Conservation (phyloP, 805 yeast species). For the Saturnispora diversa region DNA sequence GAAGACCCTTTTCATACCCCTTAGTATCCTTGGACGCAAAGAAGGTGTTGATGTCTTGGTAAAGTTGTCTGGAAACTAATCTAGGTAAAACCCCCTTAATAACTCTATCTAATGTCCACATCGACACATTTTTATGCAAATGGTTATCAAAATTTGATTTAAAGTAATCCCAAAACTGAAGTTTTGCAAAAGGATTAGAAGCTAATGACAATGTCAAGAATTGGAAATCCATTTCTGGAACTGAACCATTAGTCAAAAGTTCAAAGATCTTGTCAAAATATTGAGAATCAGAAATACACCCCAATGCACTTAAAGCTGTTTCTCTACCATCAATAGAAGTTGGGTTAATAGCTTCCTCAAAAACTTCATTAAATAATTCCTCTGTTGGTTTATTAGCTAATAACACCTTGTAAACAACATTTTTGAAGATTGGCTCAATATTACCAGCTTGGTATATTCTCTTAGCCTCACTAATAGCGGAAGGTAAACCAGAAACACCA, state of each 20-base stretch:
- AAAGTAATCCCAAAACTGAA: conserved; percentile 42
- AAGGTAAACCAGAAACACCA: conserved; percentile 33
- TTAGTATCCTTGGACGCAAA: conserved; percentile 39
- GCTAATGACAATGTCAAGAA: conserved; percentile 41
- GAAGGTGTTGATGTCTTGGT: conserved; percentile 34
- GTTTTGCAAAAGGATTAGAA: conserved; percentile 37
- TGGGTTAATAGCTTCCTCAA: conserved; percentile 43
- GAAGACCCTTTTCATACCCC: conserved; percentile 52
- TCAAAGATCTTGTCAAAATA: conserved; percentile 34
- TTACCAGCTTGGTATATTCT: conserved; percentile 7
- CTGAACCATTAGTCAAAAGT: conserved; percentile 34
- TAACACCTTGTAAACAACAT: conserved; percentile 37
- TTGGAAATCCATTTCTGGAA: conserved; percentile 54
- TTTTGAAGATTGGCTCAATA: conserved; percentile 34
- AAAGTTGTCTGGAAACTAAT: conserved; percentile 31
- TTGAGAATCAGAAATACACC: conserved; percentile 33
- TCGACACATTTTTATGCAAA: conserved; percentile 34
- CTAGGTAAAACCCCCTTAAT: conserved; percentile 30
- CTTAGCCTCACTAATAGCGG: conserved; percentile 25
- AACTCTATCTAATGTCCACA: conserved; percentile 31
- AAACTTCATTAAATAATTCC: conserved; percentile 33
- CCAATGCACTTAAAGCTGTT: conserved; percentile 48
- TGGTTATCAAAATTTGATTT: conserved; percentile 36
- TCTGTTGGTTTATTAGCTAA: conserved; percentile 30
- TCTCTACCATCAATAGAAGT: conserved; percentile 52